Evolutionary conservation across 306 rosid genomes (phyloP).

Genomic region (Corylus heterophylla): DNA sequence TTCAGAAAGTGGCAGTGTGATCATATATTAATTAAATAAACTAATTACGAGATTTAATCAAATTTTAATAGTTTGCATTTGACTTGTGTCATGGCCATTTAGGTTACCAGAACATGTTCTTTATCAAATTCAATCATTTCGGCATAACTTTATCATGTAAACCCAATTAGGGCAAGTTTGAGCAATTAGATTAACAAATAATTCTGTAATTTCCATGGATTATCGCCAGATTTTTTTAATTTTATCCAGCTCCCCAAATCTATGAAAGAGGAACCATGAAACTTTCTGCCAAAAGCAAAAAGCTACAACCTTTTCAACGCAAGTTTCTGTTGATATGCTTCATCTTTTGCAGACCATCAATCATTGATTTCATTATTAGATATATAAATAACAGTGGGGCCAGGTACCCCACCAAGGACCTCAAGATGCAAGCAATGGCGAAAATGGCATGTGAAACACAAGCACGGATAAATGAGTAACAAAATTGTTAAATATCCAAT

Average conservation of each 20-base stretch:
- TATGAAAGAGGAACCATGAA: too few species aligned
- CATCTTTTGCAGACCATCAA: background rate
- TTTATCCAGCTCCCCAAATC: too few species aligned
- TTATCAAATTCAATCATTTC: background rate
- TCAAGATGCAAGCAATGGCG: background rate
- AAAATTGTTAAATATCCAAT: background rate
- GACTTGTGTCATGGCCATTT: background rate
- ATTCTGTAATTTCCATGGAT: too few species aligned
- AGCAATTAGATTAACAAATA: too few species aligned
- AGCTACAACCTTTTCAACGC: background rate
- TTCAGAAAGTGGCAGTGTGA: constrained; percentile 28
- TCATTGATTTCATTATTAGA: background rate
- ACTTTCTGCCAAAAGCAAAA: too few species aligned
- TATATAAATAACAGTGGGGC: background rate
- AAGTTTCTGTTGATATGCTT: background rate
- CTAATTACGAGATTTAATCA: background rate
- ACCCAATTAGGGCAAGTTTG: too few species aligned
- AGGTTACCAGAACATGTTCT: background rate
- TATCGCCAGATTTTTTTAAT: too few species aligned
- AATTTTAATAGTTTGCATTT: background rate
- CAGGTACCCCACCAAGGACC: background rate
- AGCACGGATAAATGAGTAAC: background rate
- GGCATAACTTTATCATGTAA: background rate
- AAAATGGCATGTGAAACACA: background rate
- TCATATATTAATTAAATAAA: background rate